A percentile compares a stretch with the other conserved stretches of the same genome.
Conservation (phyloP, 2,329 filamentous ascomycete species). For the Penicillium paneum region DNA sequence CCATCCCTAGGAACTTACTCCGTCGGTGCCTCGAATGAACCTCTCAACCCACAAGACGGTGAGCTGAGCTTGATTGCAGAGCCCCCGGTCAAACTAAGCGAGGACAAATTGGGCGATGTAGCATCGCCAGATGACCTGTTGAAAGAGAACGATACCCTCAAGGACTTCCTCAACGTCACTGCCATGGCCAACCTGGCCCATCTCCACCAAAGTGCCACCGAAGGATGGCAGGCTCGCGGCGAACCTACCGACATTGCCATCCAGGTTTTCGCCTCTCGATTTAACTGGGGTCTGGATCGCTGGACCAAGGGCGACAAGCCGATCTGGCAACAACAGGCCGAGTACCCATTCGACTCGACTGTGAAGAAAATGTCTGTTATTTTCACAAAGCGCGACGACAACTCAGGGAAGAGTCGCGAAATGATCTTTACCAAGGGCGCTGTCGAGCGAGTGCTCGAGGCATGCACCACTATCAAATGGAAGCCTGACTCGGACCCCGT, state of each 20-base stretch:
- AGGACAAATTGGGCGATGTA: slow-evolving; percentile 14
- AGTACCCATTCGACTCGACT: slow-evolving; percentile 71
- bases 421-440: slow-evolving; percentile 51
- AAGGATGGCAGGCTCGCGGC: slow-evolving; percentile 61
- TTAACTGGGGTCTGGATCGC: slow-evolving; percentile 58
- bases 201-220: slow-evolving; percentile 54
- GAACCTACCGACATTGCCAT: slow-evolving; percentile 72
- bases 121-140: slow-evolving; percentile 36
- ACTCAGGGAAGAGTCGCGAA: slow-evolving; percentile 20
- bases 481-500: slow-evolving; percentile 37
- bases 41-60: slow-evolving; percentile 57
- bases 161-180: slow-evolving; percentile 60
- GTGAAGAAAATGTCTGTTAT: slow-evolving; percentile 76
- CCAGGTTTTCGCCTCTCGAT: slow-evolving; percentile 69
- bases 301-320: slow-evolving; percentile 51
- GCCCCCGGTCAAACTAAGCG: slow-evolving; percentile 31
- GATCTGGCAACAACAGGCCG: slow-evolving; percentile 58
- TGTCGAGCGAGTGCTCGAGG: slow-evolving; percentile 65
- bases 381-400: slow-evolving; percentile 42
- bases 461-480: slow-evolving; percentile 55
- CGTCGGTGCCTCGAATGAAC: slow-evolving; percentile 54
- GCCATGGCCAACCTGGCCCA: slow-evolving; percentile 64
- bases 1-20: slow-evolving; percentile 57
- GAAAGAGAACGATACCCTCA: slow-evolving; percentile 48
- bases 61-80: slow-evolving; percentile 42